Conservation (phyloP, 805 yeast genomes). For the Torulaspora delbrueckii region DNA sequence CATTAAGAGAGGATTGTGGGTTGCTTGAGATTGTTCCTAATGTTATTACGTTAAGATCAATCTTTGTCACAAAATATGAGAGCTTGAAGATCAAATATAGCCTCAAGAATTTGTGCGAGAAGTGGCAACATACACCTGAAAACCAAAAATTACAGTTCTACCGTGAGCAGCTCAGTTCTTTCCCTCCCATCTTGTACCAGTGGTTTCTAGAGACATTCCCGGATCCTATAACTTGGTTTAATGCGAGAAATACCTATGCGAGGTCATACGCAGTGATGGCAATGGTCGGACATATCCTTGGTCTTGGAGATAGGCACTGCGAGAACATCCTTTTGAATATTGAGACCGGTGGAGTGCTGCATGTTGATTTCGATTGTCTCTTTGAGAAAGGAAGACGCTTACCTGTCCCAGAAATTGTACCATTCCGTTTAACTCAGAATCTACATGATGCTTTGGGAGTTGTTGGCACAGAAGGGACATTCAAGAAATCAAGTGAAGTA, state of each 20-base stretch:
- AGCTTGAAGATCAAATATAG: slow-evolving; percentile 37
- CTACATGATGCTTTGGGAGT: slow-evolving; percentile 87
- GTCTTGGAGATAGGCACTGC: slow-evolving; percentile 94
- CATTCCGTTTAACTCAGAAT: slow-evolving; percentile 85
- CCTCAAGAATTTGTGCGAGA: slow-evolving; percentile 24
- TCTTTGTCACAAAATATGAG: slow-evolving; percentile 44
- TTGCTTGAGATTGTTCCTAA: slow-evolving; percentile 85
- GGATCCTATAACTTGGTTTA: slow-evolving; percentile 84
- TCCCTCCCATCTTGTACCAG: slow-evolving; percentile 68
- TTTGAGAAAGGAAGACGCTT: slow-evolving; percentile 76
- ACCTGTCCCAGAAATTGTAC: slow-evolving; percentile 88
- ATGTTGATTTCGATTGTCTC: slow-evolving; percentile 94
- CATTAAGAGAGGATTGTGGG: slow-evolving; percentile 81
- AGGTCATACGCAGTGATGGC: slow-evolving; percentile 94
- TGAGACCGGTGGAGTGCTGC: slow-evolving; percentile 72
- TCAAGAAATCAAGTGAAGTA: slow-evolving; percentile 80
- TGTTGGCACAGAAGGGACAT: slow-evolving; percentile 84
- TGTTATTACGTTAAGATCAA: slow-evolving; percentile 64
- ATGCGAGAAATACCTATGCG: slow-evolving; percentile 66
- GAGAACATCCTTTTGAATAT: slow-evolving; percentile 79
- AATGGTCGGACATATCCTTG: slow-evolving; percentile 88
- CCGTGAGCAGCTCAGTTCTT: slow-evolving; percentile 30
- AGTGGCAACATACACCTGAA: slow-evolving; percentile 26
- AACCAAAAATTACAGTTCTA: slow-evolving; percentile 27
- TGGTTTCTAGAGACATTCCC: slow-evolving; percentile 91